Evolutionary conservation across 2,329 filamentous ascomycete species (phyloP).

Genomic region (Chalara sp.): DNA sequence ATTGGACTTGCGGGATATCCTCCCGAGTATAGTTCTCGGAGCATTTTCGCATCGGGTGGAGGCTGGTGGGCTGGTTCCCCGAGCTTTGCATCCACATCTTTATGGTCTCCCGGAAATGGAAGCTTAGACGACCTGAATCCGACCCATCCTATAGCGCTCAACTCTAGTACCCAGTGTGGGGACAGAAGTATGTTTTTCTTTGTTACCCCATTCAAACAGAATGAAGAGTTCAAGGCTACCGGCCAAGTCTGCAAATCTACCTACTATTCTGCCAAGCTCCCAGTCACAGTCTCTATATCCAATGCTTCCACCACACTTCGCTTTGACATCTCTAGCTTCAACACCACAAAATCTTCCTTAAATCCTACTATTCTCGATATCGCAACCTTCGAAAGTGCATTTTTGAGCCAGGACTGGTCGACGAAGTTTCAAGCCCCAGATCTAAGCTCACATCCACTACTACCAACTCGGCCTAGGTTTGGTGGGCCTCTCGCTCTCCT

Average conservation of each 20-base stretch:
- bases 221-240: constrained; percentile 5
- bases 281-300: constrained; percentile 2
- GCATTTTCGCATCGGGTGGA: constrained; percentile 3
- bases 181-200: constrained; percentile 9
- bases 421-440: constrained; percentile 9
- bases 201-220: constrained; percentile 2
- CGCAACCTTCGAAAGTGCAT: constrained; percentile 8
- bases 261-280: constrained; percentile 9
- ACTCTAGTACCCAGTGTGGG: constrained; percentile 9
- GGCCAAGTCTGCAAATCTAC: constrained; percentile 9
- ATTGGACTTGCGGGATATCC: constrained; percentile 5
- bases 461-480: not conserved
- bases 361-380: constrained; percentile 2
- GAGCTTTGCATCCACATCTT: constrained; percentile 5
- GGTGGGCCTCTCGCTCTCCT: constrained; percentile 9
- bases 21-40: not conserved
- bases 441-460: not conserved
- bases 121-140: not conserved
- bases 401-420: constrained; percentile 11
- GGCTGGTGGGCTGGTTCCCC: constrained; percentile 7
- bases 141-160: constrained; percentile 1
- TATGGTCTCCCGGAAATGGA: constrained; percentile 2
- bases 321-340: constrained; percentile 8
- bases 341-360: constrained; percentile 1
- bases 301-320: constrained; percentile 1